These are phyloP conservation scores for Ophiostoma tasmaniense DNA, from an alignment of 2,329 filamentous ascomycete genomes.

Conservation along the genomic window DNA sequence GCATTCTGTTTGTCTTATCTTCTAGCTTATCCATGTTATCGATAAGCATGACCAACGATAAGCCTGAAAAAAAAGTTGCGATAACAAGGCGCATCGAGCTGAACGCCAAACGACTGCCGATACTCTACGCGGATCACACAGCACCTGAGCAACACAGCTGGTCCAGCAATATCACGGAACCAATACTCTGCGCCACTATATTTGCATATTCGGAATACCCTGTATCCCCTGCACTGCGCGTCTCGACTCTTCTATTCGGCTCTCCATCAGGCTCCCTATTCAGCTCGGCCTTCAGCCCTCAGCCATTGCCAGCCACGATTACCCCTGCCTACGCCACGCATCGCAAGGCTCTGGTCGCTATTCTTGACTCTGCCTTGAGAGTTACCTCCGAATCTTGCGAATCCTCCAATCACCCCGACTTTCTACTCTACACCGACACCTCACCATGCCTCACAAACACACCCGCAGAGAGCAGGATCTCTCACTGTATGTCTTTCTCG, in stretches of 20 bases:
- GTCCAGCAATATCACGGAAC: background rate
- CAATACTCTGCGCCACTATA: background rate
- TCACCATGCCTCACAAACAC: slow-evolving; percentile 76
- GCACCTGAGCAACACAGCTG: background rate
- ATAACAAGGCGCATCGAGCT: background rate
- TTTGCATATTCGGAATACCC: background rate
- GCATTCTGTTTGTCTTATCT: background rate
- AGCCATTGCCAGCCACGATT: background rate
- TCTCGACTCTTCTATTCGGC: background rate
- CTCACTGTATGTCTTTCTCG: slow-evolving; percentile 36
- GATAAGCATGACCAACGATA: background rate
- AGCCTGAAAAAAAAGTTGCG: slow-evolving; percentile 1
- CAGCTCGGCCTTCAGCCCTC: background rate
- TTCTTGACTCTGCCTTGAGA: background rate
- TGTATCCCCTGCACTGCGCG: background rate
- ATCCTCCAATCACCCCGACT: background rate
- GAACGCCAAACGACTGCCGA: too few relatives aligned
- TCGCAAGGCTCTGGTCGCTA: background rate
- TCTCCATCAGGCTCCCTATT: background rate
- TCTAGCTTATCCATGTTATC: background rate
- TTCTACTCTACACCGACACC: background rate
- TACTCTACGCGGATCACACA: background rate
- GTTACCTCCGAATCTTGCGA: background rate
- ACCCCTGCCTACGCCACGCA: background rate
- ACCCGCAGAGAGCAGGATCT: slow-evolving; percentile 55